Conservation (phyloP, 169 alveolate genomes). For the Plasmodium adleri region DNA sequence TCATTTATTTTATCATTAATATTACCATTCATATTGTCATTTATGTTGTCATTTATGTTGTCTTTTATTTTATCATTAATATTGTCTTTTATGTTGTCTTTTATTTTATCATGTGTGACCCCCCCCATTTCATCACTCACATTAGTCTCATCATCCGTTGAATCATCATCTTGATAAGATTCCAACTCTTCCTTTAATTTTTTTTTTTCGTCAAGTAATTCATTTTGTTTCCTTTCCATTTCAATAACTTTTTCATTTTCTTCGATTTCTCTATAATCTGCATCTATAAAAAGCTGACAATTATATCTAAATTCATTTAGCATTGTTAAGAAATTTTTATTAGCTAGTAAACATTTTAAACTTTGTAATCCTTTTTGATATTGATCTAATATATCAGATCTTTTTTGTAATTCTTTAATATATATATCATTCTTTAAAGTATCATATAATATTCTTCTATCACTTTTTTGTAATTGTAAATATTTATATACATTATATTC, state of each 20-base stretch:
- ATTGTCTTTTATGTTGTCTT: background rate
- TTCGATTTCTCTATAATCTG: conserved; percentile 70
- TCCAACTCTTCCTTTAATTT: conserved; percentile 50
- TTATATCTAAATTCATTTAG: conserved; percentile 62
- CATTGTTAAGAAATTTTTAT: conserved; percentile 19
- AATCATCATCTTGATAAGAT: conserved; percentile 10
- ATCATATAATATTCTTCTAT: conserved; percentile 26
- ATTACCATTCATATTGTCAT: background rate
- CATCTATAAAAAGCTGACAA: conserved; percentile 56
- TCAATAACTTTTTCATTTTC: conserved; percentile 46
- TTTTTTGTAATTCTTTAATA: conserved; percentile 65
- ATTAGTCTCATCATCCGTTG: conserved; percentile 1
- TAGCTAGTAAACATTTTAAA: conserved; percentile 39
- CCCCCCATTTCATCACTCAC: background rate
- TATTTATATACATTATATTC: conserved; percentile 55
- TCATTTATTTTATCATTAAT: background rate
- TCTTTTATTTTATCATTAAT: background rate
- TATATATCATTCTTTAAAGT: conserved; percentile 53
- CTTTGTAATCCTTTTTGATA: conserved; percentile 65
- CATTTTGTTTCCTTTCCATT: conserved; percentile 45
- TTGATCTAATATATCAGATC: conserved; percentile 59
- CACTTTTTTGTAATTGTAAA: conserved; percentile 39
- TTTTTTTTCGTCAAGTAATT: conserved; percentile 27
- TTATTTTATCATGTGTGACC: background rate
- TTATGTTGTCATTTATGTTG: background rate